Base-by-base conservation (phyloP, 108 stramenopile genomes). In the Skeletonema costatum region DNA sequence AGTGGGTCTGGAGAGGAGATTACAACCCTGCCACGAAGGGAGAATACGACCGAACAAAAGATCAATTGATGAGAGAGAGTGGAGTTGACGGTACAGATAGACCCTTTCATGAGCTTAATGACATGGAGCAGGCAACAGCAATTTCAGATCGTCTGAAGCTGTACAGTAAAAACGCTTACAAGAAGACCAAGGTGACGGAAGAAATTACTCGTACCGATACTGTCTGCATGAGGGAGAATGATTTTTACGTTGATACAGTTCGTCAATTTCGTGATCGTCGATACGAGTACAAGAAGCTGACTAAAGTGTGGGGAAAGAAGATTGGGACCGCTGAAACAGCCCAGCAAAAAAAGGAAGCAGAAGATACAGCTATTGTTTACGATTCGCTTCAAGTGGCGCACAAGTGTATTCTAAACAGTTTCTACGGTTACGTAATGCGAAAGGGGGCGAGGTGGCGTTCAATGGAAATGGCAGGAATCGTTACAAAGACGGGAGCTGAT, bases 391-490 rank as follows among this genome's bases (percentile, higher is more conserved):
- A 99, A 87, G 96, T 99, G 36, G 99, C 99, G 11, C 99, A 99
- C 87, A 99, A 99, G 83, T 99, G 99, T 84, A 99, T 99, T 71
- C 88, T 99, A 10, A 97, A 97, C 78, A 81, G 81, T 44, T 97
- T 98, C 81, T 99, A 99, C 81, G 99, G 99, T 25, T 99, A 99
- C 75, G 99, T 99, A 32, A 99, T 99, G 99, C 88, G 99, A 33
- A 98, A 98, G 77, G 99, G 99, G 44, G 98, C 99, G 7, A 84
- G 99, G n/a, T 99, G 99, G 99, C 88, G 98, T 32, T 97, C 96
- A 5, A 99, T 99, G 99, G 94, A 96, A 70, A 99, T 99, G 99
- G 99, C 98, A 14, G 99, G 98, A 10, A 98, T 99, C 70, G 99
- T 99, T 13, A 99, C 99, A 8, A 97, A 98, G 76, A 99, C 97